A percentile compares a stretch with the other conserved stretches of the same genome.
Evolutionary conservation across 2,329 filamentous ascomycete species (phyloP).

Genomic region (Podosphaera xanthii): DNA sequence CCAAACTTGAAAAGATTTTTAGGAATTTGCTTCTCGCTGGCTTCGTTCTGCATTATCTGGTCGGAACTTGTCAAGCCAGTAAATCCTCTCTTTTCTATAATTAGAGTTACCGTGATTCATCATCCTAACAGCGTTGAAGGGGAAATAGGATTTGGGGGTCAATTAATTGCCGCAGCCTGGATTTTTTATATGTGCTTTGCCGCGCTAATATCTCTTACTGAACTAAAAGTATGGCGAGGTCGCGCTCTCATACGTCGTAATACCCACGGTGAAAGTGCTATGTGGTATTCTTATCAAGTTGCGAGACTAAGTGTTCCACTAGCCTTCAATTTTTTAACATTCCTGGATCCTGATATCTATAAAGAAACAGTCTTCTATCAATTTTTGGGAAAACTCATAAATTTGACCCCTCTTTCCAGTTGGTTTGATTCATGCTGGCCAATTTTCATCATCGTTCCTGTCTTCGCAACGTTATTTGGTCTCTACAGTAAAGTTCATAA

Average conservation of each 20-base stretch:
- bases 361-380: constrained; percentile 61
- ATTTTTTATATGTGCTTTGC: constrained; percentile 90
- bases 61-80: constrained; percentile 78
- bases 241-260: constrained; percentile 74
- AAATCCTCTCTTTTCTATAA: constrained; percentile 50
- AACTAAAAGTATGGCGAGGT: constrained; percentile 95
- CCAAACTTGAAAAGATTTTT: constrained; percentile 42
- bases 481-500: constrained; percentile 65
- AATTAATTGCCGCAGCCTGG: constrained; percentile 68
- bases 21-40: constrained; percentile 45
- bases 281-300: constrained; percentile 87
- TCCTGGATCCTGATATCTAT: constrained; percentile 52
- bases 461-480: constrained; percentile 68
- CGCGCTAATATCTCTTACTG: constrained; percentile 66
- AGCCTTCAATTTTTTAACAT: constrained; percentile 90
- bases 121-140: constrained; percentile 42
- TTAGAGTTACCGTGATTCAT: constrained; percentile 34
- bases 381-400: constrained; percentile 65
- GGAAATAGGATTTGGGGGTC: constrained; percentile 66
- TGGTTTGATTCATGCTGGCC: constrained; percentile 83
- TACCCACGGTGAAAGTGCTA: constrained; percentile 79
- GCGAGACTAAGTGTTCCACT: constrained; percentile 82
- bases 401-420: constrained; percentile 58
- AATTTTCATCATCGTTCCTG: constrained; percentile 64
- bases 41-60: constrained; percentile 73